Percentiles rank a stretch among this genome's conserved stretches.
Conservation (phyloP, 2,329 filamentous ascomycete species). For the Epichloe elymi region DNA sequence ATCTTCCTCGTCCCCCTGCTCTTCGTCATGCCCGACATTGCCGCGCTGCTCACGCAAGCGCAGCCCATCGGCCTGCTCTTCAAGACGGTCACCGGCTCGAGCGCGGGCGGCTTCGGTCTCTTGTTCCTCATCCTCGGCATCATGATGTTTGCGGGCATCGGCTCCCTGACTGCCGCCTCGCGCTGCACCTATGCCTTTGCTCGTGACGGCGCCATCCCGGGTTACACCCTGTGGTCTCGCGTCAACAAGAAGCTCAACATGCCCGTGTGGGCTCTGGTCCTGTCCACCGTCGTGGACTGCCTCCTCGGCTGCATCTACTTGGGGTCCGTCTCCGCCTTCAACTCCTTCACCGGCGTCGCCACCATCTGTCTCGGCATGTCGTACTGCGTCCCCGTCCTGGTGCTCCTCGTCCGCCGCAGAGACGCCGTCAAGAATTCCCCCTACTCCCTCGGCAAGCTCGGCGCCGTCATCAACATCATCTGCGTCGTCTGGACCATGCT, state of each 20-base stretch:
- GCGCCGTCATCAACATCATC: conserved; percentile 52
- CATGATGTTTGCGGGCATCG: conserved; percentile 62
- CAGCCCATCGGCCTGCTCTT: conserved; percentile 68
- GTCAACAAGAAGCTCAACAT: conserved; percentile 55
- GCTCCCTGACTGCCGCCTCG: conserved; percentile 59
- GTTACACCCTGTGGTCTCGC: conserved; percentile 49
- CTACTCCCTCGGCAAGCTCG: conserved; percentile 57
- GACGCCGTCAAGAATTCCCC: conserved; percentile 50
- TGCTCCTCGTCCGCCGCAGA: conserved; percentile 55
- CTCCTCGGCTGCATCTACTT: conserved; percentile 69
- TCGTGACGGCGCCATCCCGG: conserved; percentile 61
- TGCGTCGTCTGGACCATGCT: conserved; percentile 60
- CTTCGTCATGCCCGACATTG: conserved; percentile 59
- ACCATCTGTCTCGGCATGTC: conserved; percentile 67
- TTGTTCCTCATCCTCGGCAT: conserved; percentile 67
- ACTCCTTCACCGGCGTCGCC: conserved; percentile 66
- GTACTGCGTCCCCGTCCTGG: conserved; percentile 63
- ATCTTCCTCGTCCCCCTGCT: conserved; percentile 59
- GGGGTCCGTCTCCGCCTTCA: conserved; percentile 63
- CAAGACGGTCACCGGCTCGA: conserved; percentile 60
- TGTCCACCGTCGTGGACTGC: conserved; percentile 57
- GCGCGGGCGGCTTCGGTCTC: conserved; percentile 60
- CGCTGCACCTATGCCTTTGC: conserved; percentile 68
- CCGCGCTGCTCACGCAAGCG: conserved; percentile 48
- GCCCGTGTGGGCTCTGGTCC: conserved; percentile 54